phyloP scores from a whole-genome alignment of 768 basidiomycete species.

The Macrocybe gigantea region DNA sequence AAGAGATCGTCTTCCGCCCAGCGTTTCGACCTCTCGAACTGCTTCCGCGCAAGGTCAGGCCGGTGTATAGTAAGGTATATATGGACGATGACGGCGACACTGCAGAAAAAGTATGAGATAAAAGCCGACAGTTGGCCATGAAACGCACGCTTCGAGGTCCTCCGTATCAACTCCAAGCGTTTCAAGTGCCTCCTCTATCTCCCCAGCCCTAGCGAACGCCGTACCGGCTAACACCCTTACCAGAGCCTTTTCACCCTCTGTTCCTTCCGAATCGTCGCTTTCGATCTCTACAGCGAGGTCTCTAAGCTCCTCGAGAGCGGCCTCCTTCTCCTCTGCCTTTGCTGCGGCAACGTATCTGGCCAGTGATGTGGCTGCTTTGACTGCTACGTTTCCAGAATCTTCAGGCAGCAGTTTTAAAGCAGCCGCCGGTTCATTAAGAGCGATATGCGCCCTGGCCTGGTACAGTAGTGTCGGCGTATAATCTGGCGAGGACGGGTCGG shows the following conservation, averaged over 20 bases:
- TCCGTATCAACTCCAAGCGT: slow-evolving; percentile 72
- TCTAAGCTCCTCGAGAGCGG: slow-evolving; percentile 72
- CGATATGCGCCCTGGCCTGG: slow-evolving; percentile 74
- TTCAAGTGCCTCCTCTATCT: slow-evolving; percentile 90
- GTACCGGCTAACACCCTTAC: slow-evolving; percentile 83
- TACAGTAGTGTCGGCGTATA: slow-evolving; percentile 65
- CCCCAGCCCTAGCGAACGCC: slow-evolving; percentile 77
- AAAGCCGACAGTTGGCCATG: neutral
- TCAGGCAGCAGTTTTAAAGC: slow-evolving; percentile 53
- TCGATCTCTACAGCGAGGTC: slow-evolving; percentile 87
- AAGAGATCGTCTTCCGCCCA: slow-evolving; percentile 90
- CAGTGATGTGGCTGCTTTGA: slow-evolving; percentile 68
- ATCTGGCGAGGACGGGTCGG: slow-evolving; percentile 57
- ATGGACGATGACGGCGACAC: slow-evolving; percentile 78
- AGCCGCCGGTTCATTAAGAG: slow-evolving; percentile 52
- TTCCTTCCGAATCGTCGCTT: slow-evolving; percentile 63
- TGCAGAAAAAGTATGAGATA: slow-evolving; percentile 20
- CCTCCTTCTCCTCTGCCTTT: slow-evolving; percentile 40
- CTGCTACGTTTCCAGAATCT: slow-evolving; percentile 55
- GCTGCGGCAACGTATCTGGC: slow-evolving; percentile 58
- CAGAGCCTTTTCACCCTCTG: slow-evolving; percentile 62
- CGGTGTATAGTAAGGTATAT: slow-evolving; percentile 90
- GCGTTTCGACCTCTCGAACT: slow-evolving; percentile 76
- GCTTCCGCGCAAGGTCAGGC: slow-evolving; percentile 79
- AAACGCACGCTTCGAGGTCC: slow-evolving; percentile 82